Evolutionary conservation across 2,329 filamentous ascomycete species (phyloP).

Genomic region (Pseudogymnoascus verrucosus): DNA sequence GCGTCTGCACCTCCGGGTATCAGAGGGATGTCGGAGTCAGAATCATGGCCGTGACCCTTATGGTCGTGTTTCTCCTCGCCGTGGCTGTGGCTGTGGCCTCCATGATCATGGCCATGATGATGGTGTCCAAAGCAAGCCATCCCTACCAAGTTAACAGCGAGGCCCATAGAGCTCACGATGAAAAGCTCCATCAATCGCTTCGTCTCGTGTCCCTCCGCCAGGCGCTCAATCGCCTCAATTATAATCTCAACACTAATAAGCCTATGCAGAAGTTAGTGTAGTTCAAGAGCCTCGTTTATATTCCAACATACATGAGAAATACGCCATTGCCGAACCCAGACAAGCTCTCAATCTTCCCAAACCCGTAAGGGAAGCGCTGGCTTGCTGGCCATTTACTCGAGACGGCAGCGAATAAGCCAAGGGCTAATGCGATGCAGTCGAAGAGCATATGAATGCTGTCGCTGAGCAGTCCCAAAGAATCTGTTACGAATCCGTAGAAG

Average conservation of each 20-base stretch:
- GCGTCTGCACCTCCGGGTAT: background rate
- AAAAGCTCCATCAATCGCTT: slow-evolving; percentile 80
- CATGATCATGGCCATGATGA: slow-evolving; percentile 37
- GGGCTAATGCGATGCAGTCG: slow-evolving; percentile 84
- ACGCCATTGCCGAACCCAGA: slow-evolving; percentile 96
- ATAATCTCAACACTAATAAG: slow-evolving; percentile 94
- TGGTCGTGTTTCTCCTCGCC: slow-evolving; percentile 30
- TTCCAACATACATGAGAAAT: slow-evolving; percentile 67
- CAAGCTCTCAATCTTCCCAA: slow-evolving; percentile 92
- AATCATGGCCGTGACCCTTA: background rate
- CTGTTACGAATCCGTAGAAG: slow-evolving; percentile 87
- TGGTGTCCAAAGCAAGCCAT: slow-evolving; percentile 47
- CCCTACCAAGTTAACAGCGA: slow-evolving; percentile 85
- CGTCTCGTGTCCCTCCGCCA: slow-evolving; percentile 76
- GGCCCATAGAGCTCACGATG: slow-evolving; percentile 75
- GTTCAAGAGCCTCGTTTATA: background rate
- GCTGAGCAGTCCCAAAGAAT: slow-evolving; percentile 88
- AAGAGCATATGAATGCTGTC: slow-evolving; percentile 99
- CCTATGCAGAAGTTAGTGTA: slow-evolving; percentile 35
- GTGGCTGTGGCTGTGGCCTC: slow-evolving; percentile 23
- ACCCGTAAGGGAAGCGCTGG: slow-evolving; percentile 83
- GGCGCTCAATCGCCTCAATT: slow-evolving; percentile 83
- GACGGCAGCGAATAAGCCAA: slow-evolving; percentile 84
- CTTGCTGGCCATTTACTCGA: slow-evolving; percentile 96
- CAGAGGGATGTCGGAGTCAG: slow-evolving; percentile 4